These are phyloP conservation scores for Rhodotorula sphaerocarpa DNA, from an alignment of 768 basidiomycete genomes.

Conservation along the genomic window DNA sequence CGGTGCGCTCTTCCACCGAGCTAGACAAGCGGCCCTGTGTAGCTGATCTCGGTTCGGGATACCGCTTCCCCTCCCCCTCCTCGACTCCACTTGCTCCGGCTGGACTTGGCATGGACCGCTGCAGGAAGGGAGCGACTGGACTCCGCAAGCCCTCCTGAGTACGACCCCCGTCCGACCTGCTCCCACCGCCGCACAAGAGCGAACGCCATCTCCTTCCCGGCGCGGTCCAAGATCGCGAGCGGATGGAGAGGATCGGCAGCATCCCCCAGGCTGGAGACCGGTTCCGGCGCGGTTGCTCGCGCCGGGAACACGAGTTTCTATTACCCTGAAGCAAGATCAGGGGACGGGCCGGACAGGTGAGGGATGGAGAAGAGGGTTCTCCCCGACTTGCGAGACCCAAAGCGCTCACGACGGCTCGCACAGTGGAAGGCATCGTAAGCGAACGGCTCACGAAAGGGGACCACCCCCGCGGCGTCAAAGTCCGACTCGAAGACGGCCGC, in stretches of 20 bases:
- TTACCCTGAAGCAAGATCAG: conserved; percentile 31
- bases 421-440: conserved; percentile 17
- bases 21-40: neutral
- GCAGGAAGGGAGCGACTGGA: conserved; percentile 30
- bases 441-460: conserved; percentile 29
- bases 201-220: no score
- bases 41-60: no score
- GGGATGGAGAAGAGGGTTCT: no score
- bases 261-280: neutral
- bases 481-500: conserved; percentile 20
- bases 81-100: no score
- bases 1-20: neutral
- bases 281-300: conserved; percentile 2
- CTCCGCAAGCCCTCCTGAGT: conserved; percentile 10
- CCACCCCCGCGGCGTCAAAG: conserved; percentile 33
- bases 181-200: no score
- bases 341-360: conserved; percentile 9
- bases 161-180: neutral
- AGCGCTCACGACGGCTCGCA: neutral
- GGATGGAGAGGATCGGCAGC: no score
- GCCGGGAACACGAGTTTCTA: conserved; percentile 8
- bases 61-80: no score
- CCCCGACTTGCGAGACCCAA: no score
- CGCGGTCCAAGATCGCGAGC: no score
- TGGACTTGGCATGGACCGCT: no score